Evolutionary conservation across 345 rosid species (phyloP).

Genomic region (Euphorbia peplus): DNA sequence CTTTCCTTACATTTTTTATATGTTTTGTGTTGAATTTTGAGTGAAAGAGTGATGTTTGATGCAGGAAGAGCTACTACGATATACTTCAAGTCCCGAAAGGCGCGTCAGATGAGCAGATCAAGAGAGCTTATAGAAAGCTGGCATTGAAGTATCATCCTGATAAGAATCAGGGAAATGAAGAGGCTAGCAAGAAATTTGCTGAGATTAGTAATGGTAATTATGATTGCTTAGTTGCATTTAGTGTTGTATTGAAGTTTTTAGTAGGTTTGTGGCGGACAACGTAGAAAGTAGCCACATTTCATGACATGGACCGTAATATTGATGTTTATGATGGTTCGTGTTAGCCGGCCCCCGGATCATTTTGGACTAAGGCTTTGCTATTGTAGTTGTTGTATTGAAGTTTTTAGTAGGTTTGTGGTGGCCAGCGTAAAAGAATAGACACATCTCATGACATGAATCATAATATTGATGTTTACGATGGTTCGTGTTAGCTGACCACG

Average conservation of each 20-base stretch:
- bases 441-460: no score
- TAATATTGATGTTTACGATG: no score
- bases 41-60: conserved; percentile 10
- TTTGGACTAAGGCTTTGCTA: no score
- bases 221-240: neutral
- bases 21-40: neutral
- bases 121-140: conserved; percentile 91
- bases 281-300: no score
- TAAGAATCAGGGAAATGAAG: conserved; percentile 92
- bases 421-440: no score
- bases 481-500: no score
- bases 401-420: no score
- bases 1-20: neutral
- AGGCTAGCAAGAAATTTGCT: conserved; percentile 80
- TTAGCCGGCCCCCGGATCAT: no score
- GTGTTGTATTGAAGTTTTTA: neutral
- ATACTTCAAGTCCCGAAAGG: conserved; percentile 83
- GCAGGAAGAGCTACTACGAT: conserved; percentile 93
- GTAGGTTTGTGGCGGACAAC: no score
- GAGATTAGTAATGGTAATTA: conserved; percentile 85
- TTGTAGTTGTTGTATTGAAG: no score
- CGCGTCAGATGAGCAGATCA: conserved; percentile 97
- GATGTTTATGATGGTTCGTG: no score
- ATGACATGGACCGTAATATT: no score
- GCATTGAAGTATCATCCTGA: conserved; percentile 99